Evolutionary conservation across 2,329 filamentous ascomycete genomes (phyloP).

Genomic region (Incumbomyces delicatus): DNA sequence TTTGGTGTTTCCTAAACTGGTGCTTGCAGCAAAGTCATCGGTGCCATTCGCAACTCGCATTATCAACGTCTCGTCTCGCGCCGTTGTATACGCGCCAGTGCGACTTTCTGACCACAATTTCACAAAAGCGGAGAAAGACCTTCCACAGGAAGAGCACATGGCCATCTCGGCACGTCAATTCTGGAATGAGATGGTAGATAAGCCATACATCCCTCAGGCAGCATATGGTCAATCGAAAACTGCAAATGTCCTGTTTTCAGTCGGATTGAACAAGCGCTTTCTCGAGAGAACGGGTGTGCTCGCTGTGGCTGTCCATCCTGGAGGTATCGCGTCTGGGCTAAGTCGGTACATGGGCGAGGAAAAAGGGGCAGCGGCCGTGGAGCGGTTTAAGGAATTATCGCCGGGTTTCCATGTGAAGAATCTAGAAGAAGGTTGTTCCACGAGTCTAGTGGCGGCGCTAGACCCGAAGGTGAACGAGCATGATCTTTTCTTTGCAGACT

Average conservation of each 20-base stretch:
- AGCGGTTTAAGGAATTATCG: background rate
- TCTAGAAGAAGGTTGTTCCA: slow-evolving; percentile 34
- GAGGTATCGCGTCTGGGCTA: slow-evolving; percentile 16
- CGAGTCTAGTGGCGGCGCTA: slow-evolving; percentile 34
- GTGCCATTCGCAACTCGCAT: slow-evolving; percentile 17
- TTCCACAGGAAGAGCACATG: slow-evolving; percentile 13
- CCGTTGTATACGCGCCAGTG: slow-evolving; percentile 23
- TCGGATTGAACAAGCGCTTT: slow-evolving; percentile 25
- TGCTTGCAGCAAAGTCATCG: slow-evolving; percentile 21
- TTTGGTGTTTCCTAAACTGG: slow-evolving; percentile 27
- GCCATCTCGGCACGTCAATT: slow-evolving; percentile 1
- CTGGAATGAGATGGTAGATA: slow-evolving; percentile 10
- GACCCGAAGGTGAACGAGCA: slow-evolving; percentile 25
- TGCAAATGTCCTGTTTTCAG: slow-evolving; percentile 36
- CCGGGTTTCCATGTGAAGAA: slow-evolving; percentile 23
- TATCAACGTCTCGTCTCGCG: slow-evolving; percentile 23
- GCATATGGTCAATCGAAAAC: slow-evolving; percentile 39
- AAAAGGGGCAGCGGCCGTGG: slow-evolving; percentile 9
- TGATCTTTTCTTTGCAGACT: slow-evolving; percentile 26
- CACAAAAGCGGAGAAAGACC: slow-evolving; percentile 16
- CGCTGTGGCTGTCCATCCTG: slow-evolving; percentile 33
- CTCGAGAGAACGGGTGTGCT: slow-evolving; percentile 24
- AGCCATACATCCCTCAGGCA: slow-evolving; percentile 27
- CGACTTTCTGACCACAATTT: slow-evolving; percentile 28
- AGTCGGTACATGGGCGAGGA: slow-evolving; percentile 21